phyloP scores from a whole-genome alignment of 2,329 filamentous ascomycete genomes.

The Xylaria sp. region DNA sequence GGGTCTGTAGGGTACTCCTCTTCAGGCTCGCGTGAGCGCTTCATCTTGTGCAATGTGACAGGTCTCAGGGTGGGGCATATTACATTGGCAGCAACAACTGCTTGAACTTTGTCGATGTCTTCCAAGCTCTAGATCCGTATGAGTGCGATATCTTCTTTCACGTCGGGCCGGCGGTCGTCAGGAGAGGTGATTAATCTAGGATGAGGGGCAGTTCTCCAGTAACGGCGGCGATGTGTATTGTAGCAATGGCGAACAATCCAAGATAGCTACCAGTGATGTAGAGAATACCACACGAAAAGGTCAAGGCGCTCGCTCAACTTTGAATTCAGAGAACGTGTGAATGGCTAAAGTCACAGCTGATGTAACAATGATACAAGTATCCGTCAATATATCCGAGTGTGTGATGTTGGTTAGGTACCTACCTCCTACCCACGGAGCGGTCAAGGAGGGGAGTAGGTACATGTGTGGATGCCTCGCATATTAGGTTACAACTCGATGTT shows the following conservation, averaged over 20 bases:
- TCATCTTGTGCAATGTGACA: slow-evolving; percentile 52
- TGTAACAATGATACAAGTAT: neutral
- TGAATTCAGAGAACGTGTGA: neutral
- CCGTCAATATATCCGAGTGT: neutral
- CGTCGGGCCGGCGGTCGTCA: neutral
- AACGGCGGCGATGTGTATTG: neutral
- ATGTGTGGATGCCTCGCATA: neutral
- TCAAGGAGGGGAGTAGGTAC: neutral
- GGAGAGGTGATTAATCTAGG: neutral
- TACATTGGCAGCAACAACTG: slow-evolving; percentile 37
- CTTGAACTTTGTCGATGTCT: neutral
- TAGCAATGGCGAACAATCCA: neutral
- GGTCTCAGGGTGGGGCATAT: slow-evolving; percentile 43
- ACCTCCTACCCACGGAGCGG: neutral
- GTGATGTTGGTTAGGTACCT: neutral
- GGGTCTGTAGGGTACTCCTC: slow-evolving; percentile 44
- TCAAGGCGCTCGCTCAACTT: no score
- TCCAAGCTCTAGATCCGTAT: neutral
- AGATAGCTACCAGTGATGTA: neutral
- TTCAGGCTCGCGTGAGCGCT: slow-evolving; percentile 67
- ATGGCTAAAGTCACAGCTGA: neutral
- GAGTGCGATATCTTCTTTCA: neutral
- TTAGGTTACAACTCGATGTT: neutral
- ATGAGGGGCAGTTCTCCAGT: neutral
- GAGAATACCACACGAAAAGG: neutral